Percentiles rank a stretch among this genome's conserved stretches.
Conservation (phyloP, 1,284 basidiomycete species). For the Naganishia liquefaciens region DNA sequence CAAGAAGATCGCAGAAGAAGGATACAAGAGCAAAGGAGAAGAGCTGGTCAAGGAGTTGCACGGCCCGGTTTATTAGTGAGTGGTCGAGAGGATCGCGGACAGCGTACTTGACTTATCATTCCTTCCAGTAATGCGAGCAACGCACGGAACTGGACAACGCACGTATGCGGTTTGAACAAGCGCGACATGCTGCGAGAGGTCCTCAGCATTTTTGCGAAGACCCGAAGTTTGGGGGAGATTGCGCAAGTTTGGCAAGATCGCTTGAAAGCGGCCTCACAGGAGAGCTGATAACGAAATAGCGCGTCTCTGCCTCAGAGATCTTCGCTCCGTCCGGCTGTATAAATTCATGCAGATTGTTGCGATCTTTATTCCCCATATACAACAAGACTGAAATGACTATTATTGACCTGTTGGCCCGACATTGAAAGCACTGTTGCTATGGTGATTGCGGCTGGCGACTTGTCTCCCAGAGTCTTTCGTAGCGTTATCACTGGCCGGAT, state of each 20-base stretch:
- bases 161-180: slow-evolving; percentile 68
- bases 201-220: slow-evolving; percentile 63
- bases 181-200: slow-evolving; percentile 78
- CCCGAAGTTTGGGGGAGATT: slow-evolving; percentile 28
- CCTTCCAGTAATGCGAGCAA: slow-evolving; percentile 64
- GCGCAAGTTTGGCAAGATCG: slow-evolving; percentile 31
- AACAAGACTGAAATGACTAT: slow-evolving; percentile 7
- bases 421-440: slow-evolving; percentile 6
- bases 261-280: slow-evolving; percentile 16
- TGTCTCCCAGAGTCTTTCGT: slow-evolving; percentile 3
- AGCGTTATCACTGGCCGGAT: slow-evolving; percentile 4
- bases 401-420: background rate
- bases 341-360: background rate
- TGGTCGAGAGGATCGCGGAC: slow-evolving; percentile 31
- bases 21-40: slow-evolving; percentile 78
- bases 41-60: slow-evolving; percentile 83
- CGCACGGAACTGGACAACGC: slow-evolving; percentile 67
- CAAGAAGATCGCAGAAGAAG: slow-evolving; percentile 79
- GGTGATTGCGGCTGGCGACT: slow-evolving; percentile 14
- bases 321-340: background rate
- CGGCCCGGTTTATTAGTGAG: slow-evolving; percentile 80
- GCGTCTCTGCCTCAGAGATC: background rate
- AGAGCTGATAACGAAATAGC: background rate
- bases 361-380: slow-evolving; percentile 13
- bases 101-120: slow-evolving; percentile 13